Evolutionary conservation across 2,329 filamentous ascomycete genomes (phyloP), one percentile per base, ranked within the genome.

Genomic region (Penicillium thymicola): DNA sequence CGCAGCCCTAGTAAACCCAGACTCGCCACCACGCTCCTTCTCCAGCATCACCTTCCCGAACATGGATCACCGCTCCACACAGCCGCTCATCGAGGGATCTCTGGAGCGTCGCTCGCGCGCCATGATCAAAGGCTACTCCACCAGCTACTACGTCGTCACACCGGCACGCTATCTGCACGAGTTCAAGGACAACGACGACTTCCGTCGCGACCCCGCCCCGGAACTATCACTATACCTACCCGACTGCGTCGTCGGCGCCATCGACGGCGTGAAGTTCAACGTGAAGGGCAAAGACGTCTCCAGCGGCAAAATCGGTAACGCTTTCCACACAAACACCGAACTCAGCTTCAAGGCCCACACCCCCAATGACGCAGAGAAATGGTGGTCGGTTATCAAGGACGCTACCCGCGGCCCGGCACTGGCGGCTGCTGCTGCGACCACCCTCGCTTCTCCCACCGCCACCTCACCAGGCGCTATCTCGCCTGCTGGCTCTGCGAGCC

Each of bases 241-340:
- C 11, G 94, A 99, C 66, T 95, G 93, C 66, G 76, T 87, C 44
- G 84, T 97, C 55, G 90, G 92, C 56, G 82, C 79, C 23, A 74
- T 85, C 30, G 86, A 81, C 63, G 92, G 89, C 52, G 84, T 88
- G 58, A 97, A 96, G 76, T 97, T 99, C 82, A 90, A 86, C 69
- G 82, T 99, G 74, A 96, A 96, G 79, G 94, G 94, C 74, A 97
- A 97, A 76, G 92, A 99, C 72, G 85, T 88, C 55, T 88, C 87
- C 68, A 89, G 89, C 71, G 80, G 82, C 59, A 89, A 88, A 61
- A 77, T 97, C 61, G 87, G 88, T 68, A 89, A 87, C 78, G 93
- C 91, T 70, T 84, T 97, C 63, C 85, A 88, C 46, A 90, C 92
- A 63, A 85, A 78, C 27, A 86, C 90, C 40, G 93, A 97, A 75